These are phyloP conservation scores for Puccinia triticina DNA, from an alignment of 1,284 basidiomycete genomes.

Conservation along the genomic window DNA sequence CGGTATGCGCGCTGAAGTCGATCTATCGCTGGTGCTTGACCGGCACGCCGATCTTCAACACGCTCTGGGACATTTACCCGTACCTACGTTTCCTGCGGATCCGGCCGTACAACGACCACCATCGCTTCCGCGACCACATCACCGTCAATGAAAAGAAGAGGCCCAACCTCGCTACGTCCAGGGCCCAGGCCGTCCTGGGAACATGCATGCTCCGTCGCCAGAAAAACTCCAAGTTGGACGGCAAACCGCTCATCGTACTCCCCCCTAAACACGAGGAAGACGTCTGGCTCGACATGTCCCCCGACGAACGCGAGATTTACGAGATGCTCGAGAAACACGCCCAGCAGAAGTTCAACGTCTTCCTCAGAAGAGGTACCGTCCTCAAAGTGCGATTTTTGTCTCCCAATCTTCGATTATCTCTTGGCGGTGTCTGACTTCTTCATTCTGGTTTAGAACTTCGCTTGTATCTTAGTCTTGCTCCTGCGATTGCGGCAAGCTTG, in stretches of 20 bases:
- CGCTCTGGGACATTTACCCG: conserved; percentile 71
- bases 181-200: conserved; percentile 69
- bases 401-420: no score
- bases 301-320: conserved; percentile 68
- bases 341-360: conserved; percentile 68
- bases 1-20: conserved; percentile 66
- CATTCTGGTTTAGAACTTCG: conserved; percentile 10
- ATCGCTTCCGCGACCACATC: conserved; percentile 67
- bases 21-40: conserved; percentile 73
- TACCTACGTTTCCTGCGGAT: conserved; percentile 70
- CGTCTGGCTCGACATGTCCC: conserved; percentile 63
- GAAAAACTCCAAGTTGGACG: conserved; percentile 66
- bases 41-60: conserved; percentile 72
- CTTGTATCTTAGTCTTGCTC: conserved; percentile 36
- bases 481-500: conserved; percentile 38
- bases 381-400: conserved; percentile 57
- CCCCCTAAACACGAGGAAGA: conserved; percentile 27
- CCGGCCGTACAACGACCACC: conserved; percentile 72
- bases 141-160: conserved; percentile 66
- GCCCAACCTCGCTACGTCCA: conserved; percentile 65
- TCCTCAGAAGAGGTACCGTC: conserved; percentile 62
- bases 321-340: conserved; percentile 65
- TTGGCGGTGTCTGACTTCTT: no score
- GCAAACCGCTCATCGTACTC: conserved; percentile 31
- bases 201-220: conserved; percentile 69